phyloP scores from a whole-genome alignment of 805 yeast genomes.

The Nakazawaea molendinolei region DNA sequence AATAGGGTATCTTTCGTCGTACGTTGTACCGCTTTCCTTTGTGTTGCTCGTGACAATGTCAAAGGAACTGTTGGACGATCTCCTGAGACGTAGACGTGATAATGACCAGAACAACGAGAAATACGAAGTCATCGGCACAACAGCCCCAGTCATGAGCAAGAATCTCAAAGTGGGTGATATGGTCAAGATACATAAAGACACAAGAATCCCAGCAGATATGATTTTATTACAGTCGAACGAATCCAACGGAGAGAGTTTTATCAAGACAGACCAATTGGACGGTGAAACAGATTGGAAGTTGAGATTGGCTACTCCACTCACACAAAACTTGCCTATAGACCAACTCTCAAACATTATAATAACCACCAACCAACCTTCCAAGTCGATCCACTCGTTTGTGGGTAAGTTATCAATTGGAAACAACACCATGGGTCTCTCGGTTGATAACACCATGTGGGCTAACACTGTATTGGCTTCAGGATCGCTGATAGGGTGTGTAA shows the following conservation, averaged over 20 bases:
- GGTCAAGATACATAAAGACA: conserved; percentile 70
- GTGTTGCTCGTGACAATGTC: conserved; percentile 89
- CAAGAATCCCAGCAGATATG: conserved; percentile 92
- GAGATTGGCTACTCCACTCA: conserved; percentile 65
- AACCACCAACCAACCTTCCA: conserved; percentile 76
- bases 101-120: conserved; percentile 79
- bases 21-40: conserved; percentile 90
- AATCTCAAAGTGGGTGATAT: conserved; percentile 82
- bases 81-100: conserved; percentile 85
- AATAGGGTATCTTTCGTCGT: conserved; percentile 89
- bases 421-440: conserved; percentile 56
- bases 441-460: conserved; percentile 97
- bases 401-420: conserved; percentile 66
- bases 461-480: conserved; percentile 96
- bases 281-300: conserved; percentile 99
- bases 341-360: conserved; percentile 50
- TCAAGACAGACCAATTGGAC: conserved; percentile 95
- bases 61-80: conserved; percentile 93
- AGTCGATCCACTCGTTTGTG: conserved; percentile 71
- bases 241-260: conserved; percentile 77
- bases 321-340: conserved; percentile 54
- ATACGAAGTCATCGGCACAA: conserved; percentile 58
- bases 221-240: conserved; percentile 79
- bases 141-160: conserved; percentile 42
- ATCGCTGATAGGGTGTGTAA: conserved; percentile 77